A percentile compares a stretch with the other conserved stretches of the same genome.
Conservation (phyloP, 108 stramenopile species). For the Pelagomonas calceolata region DNA sequence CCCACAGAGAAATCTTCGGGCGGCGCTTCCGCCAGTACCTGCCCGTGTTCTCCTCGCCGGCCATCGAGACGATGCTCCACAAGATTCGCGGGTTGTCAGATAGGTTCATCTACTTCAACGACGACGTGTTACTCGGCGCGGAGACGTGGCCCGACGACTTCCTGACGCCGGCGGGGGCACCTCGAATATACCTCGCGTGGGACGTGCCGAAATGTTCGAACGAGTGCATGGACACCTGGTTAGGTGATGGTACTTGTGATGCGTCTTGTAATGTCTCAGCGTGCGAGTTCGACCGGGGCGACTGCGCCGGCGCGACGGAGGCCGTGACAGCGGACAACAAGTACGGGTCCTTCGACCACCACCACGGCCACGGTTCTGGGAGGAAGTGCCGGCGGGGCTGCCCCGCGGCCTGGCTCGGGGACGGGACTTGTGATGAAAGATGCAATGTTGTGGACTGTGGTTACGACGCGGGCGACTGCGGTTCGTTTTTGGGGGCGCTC, state of each 20-base stretch:
- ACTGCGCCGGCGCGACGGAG: constrained; percentile 20
- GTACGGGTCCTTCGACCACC: too few relatives aligned
- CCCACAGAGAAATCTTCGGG: constrained; percentile 34
- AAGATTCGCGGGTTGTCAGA: constrained; percentile 25
- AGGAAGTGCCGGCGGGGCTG: constrained; percentile 21
- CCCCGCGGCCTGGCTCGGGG: constrained; percentile 35
- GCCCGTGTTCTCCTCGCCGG: constrained; percentile 31
- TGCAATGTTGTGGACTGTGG: constrained; percentile 25
- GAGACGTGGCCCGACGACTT: constrained; percentile 33
- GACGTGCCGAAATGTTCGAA: constrained; percentile 28
- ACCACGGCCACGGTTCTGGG: neutral
- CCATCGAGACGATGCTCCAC: constrained; percentile 40
- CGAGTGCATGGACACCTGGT: constrained; percentile 18
- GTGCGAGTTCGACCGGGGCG: constrained; percentile 29
- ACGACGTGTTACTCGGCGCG: constrained; percentile 41
- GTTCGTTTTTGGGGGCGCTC: neutral
- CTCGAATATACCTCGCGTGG: constrained; percentile 29
- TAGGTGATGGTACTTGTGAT: constrained; percentile 27
- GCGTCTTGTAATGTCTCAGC: constrained; percentile 22
- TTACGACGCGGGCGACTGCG: constrained; percentile 37
- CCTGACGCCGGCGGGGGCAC: neutral
- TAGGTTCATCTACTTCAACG: constrained; percentile 45
- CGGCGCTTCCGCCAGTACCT: constrained; percentile 6
- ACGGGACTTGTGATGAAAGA: constrained; percentile 34
- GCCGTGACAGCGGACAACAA: neutral